Conservation (phyloP, 805 yeast genomes). For the Candida sithepensis region DNA sequence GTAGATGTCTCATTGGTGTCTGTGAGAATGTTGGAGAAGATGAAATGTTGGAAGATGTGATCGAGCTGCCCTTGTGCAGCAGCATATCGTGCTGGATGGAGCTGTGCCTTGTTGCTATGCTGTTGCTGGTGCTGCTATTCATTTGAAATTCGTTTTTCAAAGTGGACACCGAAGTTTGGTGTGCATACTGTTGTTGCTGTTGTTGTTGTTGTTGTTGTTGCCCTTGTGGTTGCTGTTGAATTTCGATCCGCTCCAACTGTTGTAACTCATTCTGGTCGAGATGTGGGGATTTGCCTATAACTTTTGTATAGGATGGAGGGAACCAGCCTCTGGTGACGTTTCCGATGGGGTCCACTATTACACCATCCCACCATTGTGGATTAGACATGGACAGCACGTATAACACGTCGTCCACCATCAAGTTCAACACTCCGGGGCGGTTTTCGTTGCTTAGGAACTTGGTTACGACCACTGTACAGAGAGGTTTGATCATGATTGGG, state of each 20-base stretch:
- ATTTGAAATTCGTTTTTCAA: slow-evolving; percentile 8
- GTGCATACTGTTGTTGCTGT: slow-evolving; percentile 4
- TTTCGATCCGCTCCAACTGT: not conserved
- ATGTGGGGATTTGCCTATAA: slow-evolving; percentile 18
- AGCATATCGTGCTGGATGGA: not conserved
- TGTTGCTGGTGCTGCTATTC: too few species aligned
- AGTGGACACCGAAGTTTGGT: slow-evolving; percentile 14
- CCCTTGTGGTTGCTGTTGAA: not conserved
- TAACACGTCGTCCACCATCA: slow-evolving; percentile 64
- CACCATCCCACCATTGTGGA: slow-evolving; percentile 89
- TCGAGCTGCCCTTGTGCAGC: slow-evolving; percentile 5
- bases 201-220: slow-evolving; percentile 8
- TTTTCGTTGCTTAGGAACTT: slow-evolving; percentile 53
- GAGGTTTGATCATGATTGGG: slow-evolving; percentile 27
- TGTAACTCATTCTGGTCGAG: slow-evolving; percentile 31
- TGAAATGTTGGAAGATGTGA: slow-evolving; percentile 12
- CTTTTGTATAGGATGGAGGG: slow-evolving; percentile 60
- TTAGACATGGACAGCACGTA: slow-evolving; percentile 63
- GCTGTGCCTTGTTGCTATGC: not conserved
- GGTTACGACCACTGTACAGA: slow-evolving; percentile 58
- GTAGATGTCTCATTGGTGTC: slow-evolving; percentile 5
- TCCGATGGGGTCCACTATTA: slow-evolving; percentile 37
- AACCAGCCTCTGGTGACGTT: slow-evolving; percentile 76
- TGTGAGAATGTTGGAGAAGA: slow-evolving; percentile 3
- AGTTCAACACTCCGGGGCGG: slow-evolving; percentile 44